Base-by-base conservation (phyloP, 2,329 filamentous ascomycete genomes). In the Aulographum hederae region DNA sequence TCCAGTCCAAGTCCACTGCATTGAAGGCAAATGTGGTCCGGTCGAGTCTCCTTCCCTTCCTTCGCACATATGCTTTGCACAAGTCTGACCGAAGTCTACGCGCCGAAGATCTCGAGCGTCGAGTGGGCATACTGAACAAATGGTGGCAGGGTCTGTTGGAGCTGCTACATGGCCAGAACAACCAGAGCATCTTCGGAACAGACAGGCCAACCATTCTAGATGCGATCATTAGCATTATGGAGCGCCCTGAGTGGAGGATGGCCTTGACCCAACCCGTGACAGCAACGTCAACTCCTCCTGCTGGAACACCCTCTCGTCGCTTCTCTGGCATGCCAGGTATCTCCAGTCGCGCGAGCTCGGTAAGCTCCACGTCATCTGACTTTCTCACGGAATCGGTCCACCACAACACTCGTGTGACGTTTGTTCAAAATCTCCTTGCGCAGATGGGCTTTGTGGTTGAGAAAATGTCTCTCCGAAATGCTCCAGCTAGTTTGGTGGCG, bases 391-490 rank as follows among this genome's bases (percentile, higher is more conserved):
- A 75, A 46, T 89, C 82, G 4, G 78, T 85, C 8, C 73, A 84
- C 46, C 82, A 92, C 53, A 93, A 91, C 44, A 74, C 93, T 16
- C 72, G 79, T 36, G 86, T 81, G 45, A 85, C 84, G 53, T 92
- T 91, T 49, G 67, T 78, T 20, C 68, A 79, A 40, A 92, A 89
- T 41, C 57, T 94, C 19, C 65, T 82, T 26, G 72, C 76, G 25
- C 85, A 93, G 46, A 78, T 93, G 71, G 65, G 69, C 2, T 78
- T 89, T 39, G 78, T 84, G n/a, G 75, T 92, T 5, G 80, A 89
- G 33, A 86, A 82, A 47, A 78, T 93, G 73, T 84, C 80, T 12
- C 60, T 80, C 44, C 70, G 80, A 30, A 77, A 82, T 44, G 70
- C 72, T 6, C 67, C 71, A 25, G 69, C 70, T 26, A 62, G 61